phyloP scores from a whole-genome alignment of 1,284 basidiomycete genomes.

The Moesziomyces globuligerus region DNA sequence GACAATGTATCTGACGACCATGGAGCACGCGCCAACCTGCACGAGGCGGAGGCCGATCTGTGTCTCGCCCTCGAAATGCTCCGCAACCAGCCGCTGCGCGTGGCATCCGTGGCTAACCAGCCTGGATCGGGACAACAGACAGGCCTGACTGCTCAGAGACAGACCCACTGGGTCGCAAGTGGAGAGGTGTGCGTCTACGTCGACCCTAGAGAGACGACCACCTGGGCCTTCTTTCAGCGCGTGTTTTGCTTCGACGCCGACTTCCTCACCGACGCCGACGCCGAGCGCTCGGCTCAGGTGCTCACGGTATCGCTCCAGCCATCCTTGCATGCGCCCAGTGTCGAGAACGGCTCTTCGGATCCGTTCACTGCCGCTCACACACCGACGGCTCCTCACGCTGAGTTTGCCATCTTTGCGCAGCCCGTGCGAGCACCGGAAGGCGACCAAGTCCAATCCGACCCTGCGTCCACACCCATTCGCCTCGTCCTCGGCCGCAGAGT shows the following conservation, averaged over 20 bases:
- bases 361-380: conserved; percentile 8
- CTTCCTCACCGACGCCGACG: conserved; percentile 27
- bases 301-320: conserved; percentile 25
- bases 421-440: not conserved
- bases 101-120: conserved; percentile 25
- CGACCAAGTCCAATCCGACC: conserved; percentile 1
- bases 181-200: conserved; percentile 49
- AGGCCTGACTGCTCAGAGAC: not conserved
- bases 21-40: conserved; percentile 4
- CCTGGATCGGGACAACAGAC: conserved; percentile 3
- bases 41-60: conserved; percentile 57
- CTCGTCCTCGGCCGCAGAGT: conserved; percentile 41
- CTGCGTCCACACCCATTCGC: conserved; percentile 14
- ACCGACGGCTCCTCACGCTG: conserved; percentile 19
- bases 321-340: conserved; percentile 8
- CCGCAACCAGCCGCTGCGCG: conserved; percentile 53
- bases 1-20: not conserved
- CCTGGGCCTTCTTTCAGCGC: conserved; percentile 55
- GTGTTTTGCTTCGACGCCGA: conserved; percentile 51
- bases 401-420: conserved; percentile 47
- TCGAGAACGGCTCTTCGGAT: conserved; percentile 12
- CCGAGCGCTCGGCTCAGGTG: conserved; percentile 23
- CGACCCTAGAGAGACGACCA: conserved; percentile 44
- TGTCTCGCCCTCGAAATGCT: conserved; percentile 65
- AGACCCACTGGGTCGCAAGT: conserved; percentile 32